Conservation (phyloP, 306 rosid species). For the Prunus persica region DNA sequence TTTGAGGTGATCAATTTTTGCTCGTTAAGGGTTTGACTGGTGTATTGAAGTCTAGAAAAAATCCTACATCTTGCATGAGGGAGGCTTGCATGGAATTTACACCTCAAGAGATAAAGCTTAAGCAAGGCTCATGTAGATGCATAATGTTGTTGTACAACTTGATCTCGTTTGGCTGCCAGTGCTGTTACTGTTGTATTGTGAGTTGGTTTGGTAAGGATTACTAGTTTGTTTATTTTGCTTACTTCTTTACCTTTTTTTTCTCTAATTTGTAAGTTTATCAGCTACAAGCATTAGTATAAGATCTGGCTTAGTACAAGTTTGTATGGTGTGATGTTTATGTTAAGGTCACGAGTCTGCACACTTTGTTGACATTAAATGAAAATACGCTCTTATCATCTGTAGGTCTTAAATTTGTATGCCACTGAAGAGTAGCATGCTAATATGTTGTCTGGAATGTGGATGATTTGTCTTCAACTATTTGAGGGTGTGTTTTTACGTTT, state of each 20-base stretch:
- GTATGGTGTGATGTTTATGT: not conserved
- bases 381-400: not conserved
- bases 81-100: not conserved
- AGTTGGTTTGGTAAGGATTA: not conserved
- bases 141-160: not conserved
- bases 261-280: not conserved
- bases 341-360: not conserved
- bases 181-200: not conserved
- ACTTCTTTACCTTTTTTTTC: not conserved
- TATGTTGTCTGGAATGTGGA: not conserved
- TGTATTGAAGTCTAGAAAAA: not conserved
- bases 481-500: not conserved
- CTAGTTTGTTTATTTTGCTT: not conserved
- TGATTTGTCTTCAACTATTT: not conserved
- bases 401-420: not conserved
- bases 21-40: not conserved
- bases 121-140: not conserved
- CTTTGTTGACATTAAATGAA: slow-evolving; percentile 9
- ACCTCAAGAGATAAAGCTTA: not conserved
- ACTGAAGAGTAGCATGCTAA: slow-evolving; percentile 1
- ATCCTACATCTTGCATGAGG: not conserved
- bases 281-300: not conserved
- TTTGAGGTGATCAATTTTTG: slow-evolving; percentile 4
- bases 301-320: not conserved
- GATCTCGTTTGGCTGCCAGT: not conserved